Evolutionary conservation across 1,284 basidiomycete genomes (phyloP), one percentile per base, ranked within the genome.

Genomic region (Cutaneotrichosporon cyanovorans): DNA sequence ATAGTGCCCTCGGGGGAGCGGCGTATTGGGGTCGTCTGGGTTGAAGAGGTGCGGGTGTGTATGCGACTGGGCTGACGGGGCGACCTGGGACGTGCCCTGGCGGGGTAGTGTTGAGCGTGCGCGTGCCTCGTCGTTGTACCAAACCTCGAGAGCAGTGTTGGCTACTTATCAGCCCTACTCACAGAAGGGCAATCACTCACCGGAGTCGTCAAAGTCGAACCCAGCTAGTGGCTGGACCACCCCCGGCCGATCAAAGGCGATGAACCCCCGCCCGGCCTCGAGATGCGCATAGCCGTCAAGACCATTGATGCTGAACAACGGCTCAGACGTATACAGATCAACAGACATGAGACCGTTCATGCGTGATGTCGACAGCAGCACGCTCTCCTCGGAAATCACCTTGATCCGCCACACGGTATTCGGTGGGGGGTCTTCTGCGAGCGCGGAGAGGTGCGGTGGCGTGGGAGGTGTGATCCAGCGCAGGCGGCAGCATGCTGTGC

Each of bases 331-430:
- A 20, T 19, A 12, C 9, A 42, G 43, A 20, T 49, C 47, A 3
- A 51, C 45, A 16, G 40, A 30, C 6, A 32, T 34, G 14, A 54
- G 34, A 4, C 53, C 53, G 19, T 32, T 40, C 32, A 49, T 38
- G 5, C 57, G 43, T 37, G 54, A 58, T 1, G 66, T 61, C 16
- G 48, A 57, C 6, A 67, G 42, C 20, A 68, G 37, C 2, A 59
- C 58, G 20, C 52, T 42, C 22, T 61, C 40, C 37, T 63, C 64
- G 2, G 50, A 20, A 43, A 63, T 58, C 3, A 65, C 39, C 54
- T 71, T 68, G 45, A 68, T 56, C 5, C 68, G 55, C 65, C 66
- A 69, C 11, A 58, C 55, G 1, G 53, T 53, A 45, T 61, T 63
- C 5, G 45, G 36, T 1, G 51, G 53, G 1, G 60, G 50, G 25